Conservation (phyloP, 306 rosid species). For the Pueraria montana region DNA sequence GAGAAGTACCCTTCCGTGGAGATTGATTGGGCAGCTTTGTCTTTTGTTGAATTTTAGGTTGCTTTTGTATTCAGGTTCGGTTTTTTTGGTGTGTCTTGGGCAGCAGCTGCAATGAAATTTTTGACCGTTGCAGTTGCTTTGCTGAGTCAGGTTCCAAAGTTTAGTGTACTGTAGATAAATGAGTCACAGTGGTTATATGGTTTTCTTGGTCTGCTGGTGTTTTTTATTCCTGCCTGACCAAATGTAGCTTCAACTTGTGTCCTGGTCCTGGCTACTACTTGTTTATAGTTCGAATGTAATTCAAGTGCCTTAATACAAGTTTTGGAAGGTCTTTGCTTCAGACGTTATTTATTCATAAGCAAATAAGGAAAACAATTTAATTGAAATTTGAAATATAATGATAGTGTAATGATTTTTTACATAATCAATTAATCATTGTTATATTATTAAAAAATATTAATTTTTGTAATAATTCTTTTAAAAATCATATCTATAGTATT, state of each 20-base stretch:
- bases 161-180: background rate
- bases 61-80: no score
- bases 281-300: constrained; percentile 32
- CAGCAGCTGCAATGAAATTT: constrained; percentile 69
- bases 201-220: constrained; percentile 54
- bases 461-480: no score
- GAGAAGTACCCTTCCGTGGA: constrained; percentile 83
- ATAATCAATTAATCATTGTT: no score
- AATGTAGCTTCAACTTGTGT: background rate
- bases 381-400: no score
- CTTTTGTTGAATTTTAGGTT: background rate
- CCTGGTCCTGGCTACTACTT: no score
- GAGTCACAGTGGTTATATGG: constrained; percentile 22
- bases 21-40: constrained; percentile 82
- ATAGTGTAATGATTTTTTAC: no score
- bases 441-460: no score
- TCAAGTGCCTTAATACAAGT: background rate
- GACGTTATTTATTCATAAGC: no score
- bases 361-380: no score
- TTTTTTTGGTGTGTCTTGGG: constrained; percentile 33
- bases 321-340: background rate
- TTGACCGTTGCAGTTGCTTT: constrained; percentile 66
- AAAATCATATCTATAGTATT: no score
- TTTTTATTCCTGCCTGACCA: constrained; percentile 61
- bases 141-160: constrained; percentile 26